Evolutionary conservation across 176 grass and related monocot species (phyloP), one percentile per base, ranked within the genome.

Genomic region (Triticum timopheevii): DNA sequence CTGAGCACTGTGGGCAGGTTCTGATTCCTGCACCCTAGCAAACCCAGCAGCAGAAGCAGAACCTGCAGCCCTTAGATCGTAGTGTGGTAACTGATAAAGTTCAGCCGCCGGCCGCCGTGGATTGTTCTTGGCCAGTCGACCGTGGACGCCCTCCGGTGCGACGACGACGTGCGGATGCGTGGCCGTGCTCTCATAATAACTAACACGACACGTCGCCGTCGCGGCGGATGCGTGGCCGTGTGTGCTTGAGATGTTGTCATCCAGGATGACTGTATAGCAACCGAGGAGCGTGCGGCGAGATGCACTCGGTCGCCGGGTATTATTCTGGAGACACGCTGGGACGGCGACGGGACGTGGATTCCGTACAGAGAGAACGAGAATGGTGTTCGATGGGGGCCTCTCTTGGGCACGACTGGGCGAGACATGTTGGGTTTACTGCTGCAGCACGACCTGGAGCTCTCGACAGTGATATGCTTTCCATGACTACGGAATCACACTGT

Each of bases 321-420:
- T 0, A 56, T 20, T 56, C 47, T 4, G 13, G 47, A 50, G 13
- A 16, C 13, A 16, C 1, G 0, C 47, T 6, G 47, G 47, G 70
- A 75, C 86, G 56, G 61, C 54, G 88, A 85, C 35, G 35, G 61
- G 77, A 67, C 74, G 69, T 35, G 28, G 83, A 89, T 89, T 85
- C 78, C 77, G 69, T 22, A 56, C 6, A 7, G 17, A 61, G 45
- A 30, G 33, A 50, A 50, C 4, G 8, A 67, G 39, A 56, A 44
- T 85, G 68, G 23, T 63, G 47, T 73, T 74, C 5, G 61, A 89
- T 7, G 77, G 77, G 31, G 69, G 74, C 77, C 49, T 19, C 50
- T 56, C 42, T 35, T 79, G 40, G 19, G 54, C 64, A 79, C 66
- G 59, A 59, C 24, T 83, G 58, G 84, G 72, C n/a, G 4, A 33